phyloP scores from a whole-genome alignment of 352 stramenopile species.

The Globisporangium middletonii region DNA sequence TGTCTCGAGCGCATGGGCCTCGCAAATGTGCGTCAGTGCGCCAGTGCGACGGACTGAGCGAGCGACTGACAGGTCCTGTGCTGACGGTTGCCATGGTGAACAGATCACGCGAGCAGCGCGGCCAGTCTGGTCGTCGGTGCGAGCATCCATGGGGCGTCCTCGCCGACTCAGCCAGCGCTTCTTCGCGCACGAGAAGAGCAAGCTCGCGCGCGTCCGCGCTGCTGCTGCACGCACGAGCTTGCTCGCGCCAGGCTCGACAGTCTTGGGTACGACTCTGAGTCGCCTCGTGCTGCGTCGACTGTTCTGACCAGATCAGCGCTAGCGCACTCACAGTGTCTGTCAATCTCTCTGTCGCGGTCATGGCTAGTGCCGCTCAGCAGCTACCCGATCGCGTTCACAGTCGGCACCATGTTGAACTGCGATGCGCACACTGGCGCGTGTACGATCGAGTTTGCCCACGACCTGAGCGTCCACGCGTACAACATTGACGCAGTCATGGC shows the following conservation, averaged over 20 bases:
- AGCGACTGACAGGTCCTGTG: neutral
- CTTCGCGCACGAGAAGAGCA: constrained; percentile 60
- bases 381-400: constrained; percentile 25
- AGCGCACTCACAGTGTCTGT: neutral
- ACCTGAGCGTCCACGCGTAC: constrained; percentile 22
- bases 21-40: constrained; percentile 29
- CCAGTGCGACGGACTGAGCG: neutral
- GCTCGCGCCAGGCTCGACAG: constrained; percentile 16
- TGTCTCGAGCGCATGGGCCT: constrained; percentile 64
- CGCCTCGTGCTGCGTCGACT: neutral
- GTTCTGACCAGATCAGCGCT: neutral
- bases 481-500: constrained; percentile 54
- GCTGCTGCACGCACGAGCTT: neutral
- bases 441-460: constrained; percentile 17
- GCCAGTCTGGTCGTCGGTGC: constrained; percentile 72
- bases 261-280: constrained; percentile 21
- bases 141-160: constrained; percentile 64
- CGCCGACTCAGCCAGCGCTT: constrained; percentile 63
- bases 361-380: constrained; percentile 29
- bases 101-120: constrained; percentile 45
- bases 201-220: constrained; percentile 50
- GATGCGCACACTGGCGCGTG: constrained; percentile 22
- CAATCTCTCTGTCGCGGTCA: neutral
- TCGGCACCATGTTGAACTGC: constrained; percentile 29
- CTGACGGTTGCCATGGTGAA: neutral